A percentile compares a stretch with the other conserved stretches of the same genome.
phyloP scores from a whole-genome alignment of 805 yeast genomes.

The Saccharomyces mikatae region DNA sequence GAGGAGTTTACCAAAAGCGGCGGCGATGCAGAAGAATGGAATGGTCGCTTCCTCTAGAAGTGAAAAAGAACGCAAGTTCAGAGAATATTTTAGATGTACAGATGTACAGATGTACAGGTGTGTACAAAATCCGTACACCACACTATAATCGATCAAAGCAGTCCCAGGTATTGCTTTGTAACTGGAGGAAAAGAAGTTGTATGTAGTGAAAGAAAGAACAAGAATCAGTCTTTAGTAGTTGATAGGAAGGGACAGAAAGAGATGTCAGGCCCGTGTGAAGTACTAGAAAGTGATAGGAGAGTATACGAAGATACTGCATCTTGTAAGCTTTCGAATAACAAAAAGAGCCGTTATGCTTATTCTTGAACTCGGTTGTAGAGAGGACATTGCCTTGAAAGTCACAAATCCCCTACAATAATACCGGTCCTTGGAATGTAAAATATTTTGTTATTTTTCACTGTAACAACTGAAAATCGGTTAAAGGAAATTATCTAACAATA shows the following conservation, averaged over 20 bases:
- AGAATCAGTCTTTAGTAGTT: neutral
- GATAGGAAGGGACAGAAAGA: neutral
- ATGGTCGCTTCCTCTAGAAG: neutral
- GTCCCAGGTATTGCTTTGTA: neutral
- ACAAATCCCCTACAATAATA: conserved; percentile 34
- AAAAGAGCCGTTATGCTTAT: conserved; percentile 9
- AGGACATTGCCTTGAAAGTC: conserved; percentile 29
- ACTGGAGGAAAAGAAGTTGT: neutral
- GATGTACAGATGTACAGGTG: neutral
- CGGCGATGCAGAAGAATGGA: neutral
- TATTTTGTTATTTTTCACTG: neutral
- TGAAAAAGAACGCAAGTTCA: neutral
- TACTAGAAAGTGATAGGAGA: conserved; percentile 8
- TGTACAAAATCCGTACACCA: neutral
- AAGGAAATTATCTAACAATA: neutral
- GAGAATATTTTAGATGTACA: neutral
- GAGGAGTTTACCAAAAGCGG: neutral
- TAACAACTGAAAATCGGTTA: neutral
- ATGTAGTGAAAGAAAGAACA: neutral
- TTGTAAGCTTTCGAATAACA: conserved; percentile 6
- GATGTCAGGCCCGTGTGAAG: conserved; percentile 25
- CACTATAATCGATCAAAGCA: neutral
- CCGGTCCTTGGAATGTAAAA: conserved; percentile 30
- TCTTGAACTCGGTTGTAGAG: conserved; percentile 35
- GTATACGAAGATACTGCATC: neutral